Evolutionary conservation across 148 eudicot species (phyloP).

Genomic region (Arbutus unedo): DNA sequence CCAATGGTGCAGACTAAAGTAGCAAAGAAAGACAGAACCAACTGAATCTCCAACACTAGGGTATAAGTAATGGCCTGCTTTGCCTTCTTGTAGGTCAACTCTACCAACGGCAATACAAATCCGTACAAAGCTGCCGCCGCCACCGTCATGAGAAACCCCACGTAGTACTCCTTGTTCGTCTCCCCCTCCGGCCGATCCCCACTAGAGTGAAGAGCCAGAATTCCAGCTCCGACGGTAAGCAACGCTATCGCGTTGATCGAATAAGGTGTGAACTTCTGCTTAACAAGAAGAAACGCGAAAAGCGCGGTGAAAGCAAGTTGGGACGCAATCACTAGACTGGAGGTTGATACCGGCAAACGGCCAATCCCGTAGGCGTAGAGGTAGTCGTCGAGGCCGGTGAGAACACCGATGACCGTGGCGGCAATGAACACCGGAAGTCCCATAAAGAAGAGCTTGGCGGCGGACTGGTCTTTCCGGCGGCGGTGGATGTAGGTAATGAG

Average conservation of each 20-base stretch:
- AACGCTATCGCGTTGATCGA: constrained; percentile 55
- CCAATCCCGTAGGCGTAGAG: constrained; percentile 56
- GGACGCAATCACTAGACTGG: constrained; percentile 50
- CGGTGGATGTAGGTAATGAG: constrained; percentile 30
- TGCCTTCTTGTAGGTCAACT: constrained; percentile 43
- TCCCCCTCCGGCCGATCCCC: constrained; percentile 42
- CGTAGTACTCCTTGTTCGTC: constrained; percentile 28
- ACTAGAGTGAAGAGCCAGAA: constrained; percentile 50
- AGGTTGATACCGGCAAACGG: constrained; percentile 59
- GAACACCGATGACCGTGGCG: constrained; percentile 29
- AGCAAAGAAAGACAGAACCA: constrained; percentile 49
- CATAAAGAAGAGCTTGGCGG: constrained; percentile 32
- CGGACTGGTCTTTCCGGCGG: constrained; percentile 8
- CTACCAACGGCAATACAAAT: constrained; percentile 49
- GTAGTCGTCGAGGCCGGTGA: constrained; percentile 60
- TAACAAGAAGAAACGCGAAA: constrained; percentile 53
- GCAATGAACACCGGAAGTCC: constrained; percentile 18
- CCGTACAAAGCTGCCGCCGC: constrained; percentile 49
- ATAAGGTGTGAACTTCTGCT: constrained; percentile 54
- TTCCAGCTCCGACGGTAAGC: constrained; percentile 51
- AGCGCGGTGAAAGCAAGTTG: constrained; percentile 60
- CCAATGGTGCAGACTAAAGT: constrained; percentile 54
- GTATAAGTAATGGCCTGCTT: constrained; percentile 34
- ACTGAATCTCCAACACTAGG: constrained; percentile 65
- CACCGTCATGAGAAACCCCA: constrained; percentile 51